Conservation (phyloP, 106 monocot species). For the Allium sativum region DNA sequence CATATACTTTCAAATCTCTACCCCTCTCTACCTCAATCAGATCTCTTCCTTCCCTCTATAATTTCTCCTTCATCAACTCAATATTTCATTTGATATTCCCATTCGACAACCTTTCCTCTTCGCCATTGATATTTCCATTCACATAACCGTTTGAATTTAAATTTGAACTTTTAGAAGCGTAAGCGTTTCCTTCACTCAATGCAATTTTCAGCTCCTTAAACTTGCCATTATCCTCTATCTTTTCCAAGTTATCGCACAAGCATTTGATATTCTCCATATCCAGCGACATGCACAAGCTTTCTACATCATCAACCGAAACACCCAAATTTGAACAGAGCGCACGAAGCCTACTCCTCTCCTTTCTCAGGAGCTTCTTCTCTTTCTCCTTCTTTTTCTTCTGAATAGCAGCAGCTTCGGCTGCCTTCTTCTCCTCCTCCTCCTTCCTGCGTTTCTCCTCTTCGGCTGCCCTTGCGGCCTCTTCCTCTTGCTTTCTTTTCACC, state of each 20-base stretch:
- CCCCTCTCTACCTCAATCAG: too few species aligned
- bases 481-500: conserved; percentile 63
- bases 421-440: conserved; percentile 60
- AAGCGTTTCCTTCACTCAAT: conserved; percentile 3
- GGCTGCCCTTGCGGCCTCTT: conserved; percentile 55
- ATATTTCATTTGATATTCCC: not conserved
- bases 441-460: conserved; percentile 51
- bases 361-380: conserved; percentile 82
- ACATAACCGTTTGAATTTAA: not conserved
- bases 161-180: not conserved
- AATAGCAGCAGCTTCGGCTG: conserved; percentile 54
- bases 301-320: conserved; percentile 54
- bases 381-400: conserved; percentile 80
- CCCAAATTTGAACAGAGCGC: conserved; percentile 23
- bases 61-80: too few species aligned
- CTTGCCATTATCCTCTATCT: conserved; percentile 24
- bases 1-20: too few species aligned
- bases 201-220: conserved; percentile 36
- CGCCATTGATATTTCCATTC: conserved; percentile 64
- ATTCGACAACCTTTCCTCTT: conserved; percentile 57
- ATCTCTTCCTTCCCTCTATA: too few species aligned
- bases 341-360: conserved; percentile 67
- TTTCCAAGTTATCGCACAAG: conserved; percentile 57
- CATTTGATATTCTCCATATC: conserved; percentile 43
- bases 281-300: conserved; percentile 48